Percentiles rank a stretch among this genome's conserved stretches.
Conservation (phyloP, 345 rosid genomes). For the Trapa bicornis region DNA sequence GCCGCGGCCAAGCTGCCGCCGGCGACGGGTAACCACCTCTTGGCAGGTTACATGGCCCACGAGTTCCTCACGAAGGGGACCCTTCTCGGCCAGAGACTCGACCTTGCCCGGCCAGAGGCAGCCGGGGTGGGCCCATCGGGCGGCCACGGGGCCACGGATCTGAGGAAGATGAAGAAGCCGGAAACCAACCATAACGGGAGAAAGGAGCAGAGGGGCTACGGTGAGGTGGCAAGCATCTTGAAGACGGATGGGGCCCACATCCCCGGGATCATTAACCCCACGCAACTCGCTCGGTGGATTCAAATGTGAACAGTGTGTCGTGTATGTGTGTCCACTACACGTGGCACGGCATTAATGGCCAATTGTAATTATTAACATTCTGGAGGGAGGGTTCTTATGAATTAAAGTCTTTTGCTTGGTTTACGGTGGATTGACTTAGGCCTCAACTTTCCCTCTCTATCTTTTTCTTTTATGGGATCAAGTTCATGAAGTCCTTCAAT, state of each 20-base stretch:
- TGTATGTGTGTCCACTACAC: conserved; percentile 6
- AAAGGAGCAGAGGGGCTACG: conserved; percentile 32
- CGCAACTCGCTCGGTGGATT: conserved; percentile 56
- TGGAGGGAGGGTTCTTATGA: too few species aligned
- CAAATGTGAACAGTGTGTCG: conserved; percentile 15
- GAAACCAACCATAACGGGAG: conserved; percentile 23
- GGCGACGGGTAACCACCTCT: conserved; percentile 32
- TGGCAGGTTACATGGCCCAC: conserved; percentile 77
- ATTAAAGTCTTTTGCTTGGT: too few species aligned
- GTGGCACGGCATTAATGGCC: conserved; percentile 30
- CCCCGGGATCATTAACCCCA: conserved; percentile 68
- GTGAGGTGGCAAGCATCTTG: conserved; percentile 54
- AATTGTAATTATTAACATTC: too few species aligned
- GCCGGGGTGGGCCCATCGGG: neutral
- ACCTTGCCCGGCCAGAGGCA: conserved; percentile 12
- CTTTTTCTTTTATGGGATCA: too few species aligned
- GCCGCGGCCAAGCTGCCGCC: conserved; percentile 13
- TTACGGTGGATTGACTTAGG: too few species aligned
- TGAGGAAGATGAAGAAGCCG: conserved; percentile 18
- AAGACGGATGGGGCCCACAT: conserved; percentile 53
- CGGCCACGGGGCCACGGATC: neutral
- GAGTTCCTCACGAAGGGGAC: conserved; percentile 73
- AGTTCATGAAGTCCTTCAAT: too few species aligned
- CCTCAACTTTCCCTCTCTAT: too few species aligned
- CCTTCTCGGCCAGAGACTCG: conserved; percentile 49